Percentiles rank a stretch among this genome's conserved stretches.
Evolutionary conservation across 495 filamentous ascomycete species (phyloP).

Genomic region (Collariella sp.): DNA sequence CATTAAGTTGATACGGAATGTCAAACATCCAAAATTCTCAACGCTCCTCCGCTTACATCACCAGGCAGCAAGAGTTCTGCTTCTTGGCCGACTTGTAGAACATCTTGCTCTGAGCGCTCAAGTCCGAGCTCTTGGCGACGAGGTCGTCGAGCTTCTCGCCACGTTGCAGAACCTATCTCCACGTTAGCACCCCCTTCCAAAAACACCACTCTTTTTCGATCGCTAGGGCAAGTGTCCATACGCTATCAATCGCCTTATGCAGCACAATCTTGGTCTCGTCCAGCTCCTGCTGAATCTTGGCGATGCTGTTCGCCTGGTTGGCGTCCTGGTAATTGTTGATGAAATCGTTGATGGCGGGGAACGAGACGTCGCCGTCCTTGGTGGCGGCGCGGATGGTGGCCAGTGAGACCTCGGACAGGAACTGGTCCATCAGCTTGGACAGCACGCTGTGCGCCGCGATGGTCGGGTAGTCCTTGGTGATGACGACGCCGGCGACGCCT

Average conservation of each 20-base stretch:
- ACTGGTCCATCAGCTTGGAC: conserved; percentile 88
- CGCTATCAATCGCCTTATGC: conserved; percentile 90
- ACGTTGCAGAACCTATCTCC: conserved; percentile 56
- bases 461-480: conserved; percentile 80
- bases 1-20: no score
- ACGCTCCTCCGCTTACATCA: conserved; percentile 66
- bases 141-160: conserved; percentile 87
- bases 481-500: conserved; percentile 80
- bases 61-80: conserved; percentile 85
- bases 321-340: conserved; percentile 86
- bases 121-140: conserved; percentile 77
- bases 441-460: conserved; percentile 91
- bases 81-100: conserved; percentile 81
- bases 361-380: conserved; percentile 41
- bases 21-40: no score
- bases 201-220: no score
- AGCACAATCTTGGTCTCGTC: conserved; percentile 97
- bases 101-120: conserved; percentile 89
- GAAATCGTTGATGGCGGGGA: conserved; percentile 72
- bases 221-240: neutral
- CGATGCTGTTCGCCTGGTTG: conserved; percentile 76
- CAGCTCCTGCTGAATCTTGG: conserved; percentile 93
- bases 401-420: conserved; percentile 70
- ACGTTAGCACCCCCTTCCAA: conserved; percentile 1
- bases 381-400: conserved; percentile 50